These are phyloP conservation scores for Exophiala phaeomuriformis DNA, from an alignment of 2,329 filamentous ascomycete species.

Conservation along the genomic window DNA sequence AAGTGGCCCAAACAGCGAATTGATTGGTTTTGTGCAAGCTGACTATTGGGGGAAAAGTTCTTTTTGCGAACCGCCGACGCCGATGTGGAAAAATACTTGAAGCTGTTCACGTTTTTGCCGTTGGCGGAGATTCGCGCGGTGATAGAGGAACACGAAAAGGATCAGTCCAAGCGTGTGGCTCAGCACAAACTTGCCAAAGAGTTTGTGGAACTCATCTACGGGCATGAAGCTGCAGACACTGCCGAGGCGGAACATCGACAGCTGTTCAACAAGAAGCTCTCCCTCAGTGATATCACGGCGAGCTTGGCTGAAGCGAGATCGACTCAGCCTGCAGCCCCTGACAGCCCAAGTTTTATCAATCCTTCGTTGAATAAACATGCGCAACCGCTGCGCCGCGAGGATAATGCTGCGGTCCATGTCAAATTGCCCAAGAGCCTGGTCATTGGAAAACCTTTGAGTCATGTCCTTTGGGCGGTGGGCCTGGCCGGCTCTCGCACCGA, in stretches of 20 bases:
- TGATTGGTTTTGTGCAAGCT: not conserved
- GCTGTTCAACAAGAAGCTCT: slow-evolving; percentile 34
- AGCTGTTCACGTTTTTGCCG: slow-evolving; percentile 84
- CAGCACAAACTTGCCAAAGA: slow-evolving; percentile 80
- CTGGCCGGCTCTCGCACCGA: slow-evolving; percentile 46
- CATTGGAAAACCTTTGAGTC: slow-evolving; percentile 41
- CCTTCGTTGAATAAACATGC: slow-evolving; percentile 34
- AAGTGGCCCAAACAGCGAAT: slow-evolving; percentile 20
- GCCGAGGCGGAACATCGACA: slow-evolving; percentile 53
- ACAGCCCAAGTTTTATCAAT: slow-evolving; percentile 13
- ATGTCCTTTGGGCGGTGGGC: slow-evolving; percentile 46
- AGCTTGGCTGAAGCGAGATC: slow-evolving; percentile 7
- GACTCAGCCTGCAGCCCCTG: not conserved
- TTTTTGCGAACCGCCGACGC: slow-evolving; percentile 76
- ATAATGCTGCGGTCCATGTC: slow-evolving; percentile 35
- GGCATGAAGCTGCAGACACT: slow-evolving; percentile 54
- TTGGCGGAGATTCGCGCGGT: slow-evolving; percentile 57
- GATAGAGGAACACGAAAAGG: slow-evolving; percentile 59
- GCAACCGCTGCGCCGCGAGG: slow-evolving; percentile 35
- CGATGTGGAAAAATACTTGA: slow-evolving; percentile 73
- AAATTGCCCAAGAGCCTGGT: slow-evolving; percentile 46
- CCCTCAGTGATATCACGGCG: slow-evolving; percentile 23
- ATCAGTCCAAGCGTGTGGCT: slow-evolving; percentile 66
- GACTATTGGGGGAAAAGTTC: slow-evolving; percentile 49
- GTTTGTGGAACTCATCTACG: slow-evolving; percentile 73